Evolutionary conservation across 768 basidiomycete genomes (phyloP).

Genomic region (Podaxis sp.): DNA sequence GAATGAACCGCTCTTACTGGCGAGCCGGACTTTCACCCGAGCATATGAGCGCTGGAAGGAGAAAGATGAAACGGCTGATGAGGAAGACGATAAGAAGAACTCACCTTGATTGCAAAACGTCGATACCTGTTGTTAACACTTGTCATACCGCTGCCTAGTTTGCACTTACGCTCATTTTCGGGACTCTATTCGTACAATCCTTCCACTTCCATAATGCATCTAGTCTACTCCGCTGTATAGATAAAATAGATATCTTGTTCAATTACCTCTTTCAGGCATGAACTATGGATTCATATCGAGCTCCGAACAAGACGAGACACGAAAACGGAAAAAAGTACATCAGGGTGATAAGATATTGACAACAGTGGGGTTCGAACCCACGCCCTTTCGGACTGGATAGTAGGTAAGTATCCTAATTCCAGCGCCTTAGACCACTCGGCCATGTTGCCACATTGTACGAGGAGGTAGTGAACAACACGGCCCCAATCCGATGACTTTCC

Average conservation of each 20-base stretch:
- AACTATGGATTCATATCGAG: too few species aligned
- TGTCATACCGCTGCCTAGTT: not conserved
- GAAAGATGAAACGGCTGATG: constrained; percentile 30
- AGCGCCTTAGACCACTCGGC: constrained; percentile 62
- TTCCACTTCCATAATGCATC: constrained; percentile 4
- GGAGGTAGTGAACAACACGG: not conserved
- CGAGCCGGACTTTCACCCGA: constrained; percentile 33
- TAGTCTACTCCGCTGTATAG: constrained; percentile 8
- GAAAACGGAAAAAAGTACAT: too few species aligned
- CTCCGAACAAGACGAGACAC: too few species aligned
- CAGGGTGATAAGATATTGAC: constrained; percentile 18
- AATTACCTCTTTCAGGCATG: too few species aligned
- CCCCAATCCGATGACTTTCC: not conserved
- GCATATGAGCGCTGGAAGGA: constrained; percentile 45
- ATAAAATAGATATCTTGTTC: not conserved
- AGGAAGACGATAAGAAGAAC: constrained; percentile 35
- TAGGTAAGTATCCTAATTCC: constrained; percentile 37
- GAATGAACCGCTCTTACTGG: constrained; percentile 52
- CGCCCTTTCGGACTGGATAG: constrained; percentile 38
- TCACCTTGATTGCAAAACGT: constrained; percentile 18
- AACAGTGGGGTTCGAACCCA: constrained; percentile 44
- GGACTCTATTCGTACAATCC: not conserved
- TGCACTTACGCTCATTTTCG: not conserved
- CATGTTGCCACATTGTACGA: constrained; percentile 34
- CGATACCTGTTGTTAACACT: not conserved